phyloP scores from a whole-genome alignment of 768 basidiomycete genomes.

The Ramaria sp. region DNA sequence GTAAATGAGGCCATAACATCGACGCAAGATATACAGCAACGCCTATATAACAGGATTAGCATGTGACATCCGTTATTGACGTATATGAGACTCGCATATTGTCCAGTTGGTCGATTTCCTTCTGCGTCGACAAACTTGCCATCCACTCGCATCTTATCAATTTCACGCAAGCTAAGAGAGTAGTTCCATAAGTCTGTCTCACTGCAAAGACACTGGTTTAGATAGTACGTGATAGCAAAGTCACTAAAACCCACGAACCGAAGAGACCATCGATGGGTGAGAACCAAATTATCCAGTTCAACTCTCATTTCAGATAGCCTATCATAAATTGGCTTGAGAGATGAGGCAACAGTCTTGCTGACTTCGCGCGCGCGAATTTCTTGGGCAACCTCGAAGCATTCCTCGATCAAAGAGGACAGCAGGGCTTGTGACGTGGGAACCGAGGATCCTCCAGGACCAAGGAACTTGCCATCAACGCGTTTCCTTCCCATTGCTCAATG shows the following conservation, averaged over 20 bases:
- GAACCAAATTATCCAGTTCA: conserved; percentile 82
- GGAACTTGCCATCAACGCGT: conserved; percentile 92
- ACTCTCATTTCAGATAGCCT: conserved; percentile 74
- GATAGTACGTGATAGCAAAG: background rate
- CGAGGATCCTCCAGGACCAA: conserved; percentile 72
- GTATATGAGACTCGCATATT: conserved; percentile 59
- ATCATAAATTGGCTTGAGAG: conserved; percentile 88
- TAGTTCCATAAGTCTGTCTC: conserved; percentile 95
- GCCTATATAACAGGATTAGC: conserved; percentile 39
- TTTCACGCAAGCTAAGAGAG: conserved; percentile 85
- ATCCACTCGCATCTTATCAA: conserved; percentile 94
- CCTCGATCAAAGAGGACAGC: conserved; percentile 86
- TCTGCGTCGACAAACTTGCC: conserved; percentile 96
- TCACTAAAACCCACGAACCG: conserved; percentile 23
- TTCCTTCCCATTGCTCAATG: conserved; percentile 34
- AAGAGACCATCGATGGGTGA: conserved; percentile 96
- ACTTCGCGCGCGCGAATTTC: conserved; percentile 93
- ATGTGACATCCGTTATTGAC: background rate
- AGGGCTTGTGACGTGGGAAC: conserved; percentile 89
- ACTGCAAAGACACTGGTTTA: background rate
- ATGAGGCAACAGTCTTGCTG: conserved; percentile 73
- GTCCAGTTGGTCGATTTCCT: conserved; percentile 83
- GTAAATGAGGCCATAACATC: conserved; percentile 96
- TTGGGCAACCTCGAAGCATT: conserved; percentile 91
- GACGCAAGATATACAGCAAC: conserved; percentile 79